These are phyloP conservation scores for Cordia subcordata DNA, from an alignment of 257 asterid genomes.

Conservation along the genomic window DNA sequence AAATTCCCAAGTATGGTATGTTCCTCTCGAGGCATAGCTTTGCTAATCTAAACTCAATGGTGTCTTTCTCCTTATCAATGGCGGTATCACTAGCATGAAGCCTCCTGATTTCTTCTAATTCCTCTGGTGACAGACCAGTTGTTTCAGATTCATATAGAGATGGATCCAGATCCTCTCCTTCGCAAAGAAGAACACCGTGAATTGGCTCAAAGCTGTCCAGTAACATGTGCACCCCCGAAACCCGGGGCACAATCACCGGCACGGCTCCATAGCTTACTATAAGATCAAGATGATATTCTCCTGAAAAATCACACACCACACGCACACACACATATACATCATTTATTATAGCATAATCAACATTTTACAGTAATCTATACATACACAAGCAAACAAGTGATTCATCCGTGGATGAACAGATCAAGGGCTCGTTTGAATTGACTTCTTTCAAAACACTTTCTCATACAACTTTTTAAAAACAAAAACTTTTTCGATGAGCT, in stretches of 20 bases:
- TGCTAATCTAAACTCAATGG: slow-evolving; percentile 66
- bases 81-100: slow-evolving; percentile 72
- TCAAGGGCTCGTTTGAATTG: too few relatives aligned
- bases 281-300: slow-evolving; percentile 39
- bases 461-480: too few relatives aligned
- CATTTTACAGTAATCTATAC: too few relatives aligned
- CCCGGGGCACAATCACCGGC: slow-evolving; percentile 31
- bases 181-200: slow-evolving; percentile 35
- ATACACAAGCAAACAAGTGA: too few relatives aligned
- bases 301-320: not conserved
- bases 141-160: slow-evolving; percentile 18
- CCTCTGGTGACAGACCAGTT: slow-evolving; percentile 36
- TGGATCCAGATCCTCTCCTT: slow-evolving; percentile 36
- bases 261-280: slow-evolving; percentile 37
- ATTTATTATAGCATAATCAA: too few relatives aligned
- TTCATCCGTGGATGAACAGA: too few relatives aligned
- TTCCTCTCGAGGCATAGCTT: slow-evolving; percentile 75
- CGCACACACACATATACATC: too few relatives aligned
- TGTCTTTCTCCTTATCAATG: slow-evolving; percentile 67
- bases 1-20: slow-evolving; percentile 77
- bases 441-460: too few relatives aligned
- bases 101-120: slow-evolving; percentile 55
- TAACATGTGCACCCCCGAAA: slow-evolving; percentile 26
- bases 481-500: too few relatives aligned
- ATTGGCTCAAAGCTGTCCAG: slow-evolving; percentile 34